Evolutionary conservation across 2,329 filamentous ascomycete species (phyloP), one percentile per base, ranked within the genome.

Genomic region (Xylariales sp.): DNA sequence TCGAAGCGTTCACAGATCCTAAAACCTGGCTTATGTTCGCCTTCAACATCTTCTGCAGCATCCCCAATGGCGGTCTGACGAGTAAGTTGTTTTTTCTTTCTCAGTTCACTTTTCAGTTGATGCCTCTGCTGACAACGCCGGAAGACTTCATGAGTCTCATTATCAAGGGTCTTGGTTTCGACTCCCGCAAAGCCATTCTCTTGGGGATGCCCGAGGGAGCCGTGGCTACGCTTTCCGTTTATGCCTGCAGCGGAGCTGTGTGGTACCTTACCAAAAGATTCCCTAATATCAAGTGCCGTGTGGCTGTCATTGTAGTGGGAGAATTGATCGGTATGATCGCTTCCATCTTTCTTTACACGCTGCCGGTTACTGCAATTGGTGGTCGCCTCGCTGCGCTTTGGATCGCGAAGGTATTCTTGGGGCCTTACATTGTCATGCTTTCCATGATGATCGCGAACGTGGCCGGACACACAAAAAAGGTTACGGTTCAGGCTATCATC

Each of bases 401-500:
- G 40, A 39, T 42, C 33, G 40, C 40, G 19, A 41, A 41, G 24
- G 38, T 41, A 29, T 41, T 41, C 23, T 35, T 41, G 23, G 40
- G 40, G 6, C 40, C 40, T 8, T 41, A 38, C 23, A 41, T 41
- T 18, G 28, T 41, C 16, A 41, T 50, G 3, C 55, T 74, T 0
- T 66, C 64, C 1, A 62, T 74, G 41, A 66, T 67, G 29, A 71
- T 69, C 0, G 67, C 67, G 24, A 75, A 76, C 46, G 68, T 65
- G 0, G 67, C 63, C 2, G 76, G 76, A 0, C 74, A 79, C 44
- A 78, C 76, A 2, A 81, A 81, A 51, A 80, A 83, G 51, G 76
- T 81, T 30, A 72, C 81, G 18, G 77, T 76, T n/a, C 79, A 78
- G 16, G 76, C 73, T 2, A 69, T 78, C 39, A 63, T 80, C 3